A percentile compares a stretch with the other conserved stretches of the same genome.
These are phyloP conservation scores for Paecilomyces sp. DNA, from an alignment of 2,329 filamentous ascomycete genomes.

Conservation along the genomic window DNA sequence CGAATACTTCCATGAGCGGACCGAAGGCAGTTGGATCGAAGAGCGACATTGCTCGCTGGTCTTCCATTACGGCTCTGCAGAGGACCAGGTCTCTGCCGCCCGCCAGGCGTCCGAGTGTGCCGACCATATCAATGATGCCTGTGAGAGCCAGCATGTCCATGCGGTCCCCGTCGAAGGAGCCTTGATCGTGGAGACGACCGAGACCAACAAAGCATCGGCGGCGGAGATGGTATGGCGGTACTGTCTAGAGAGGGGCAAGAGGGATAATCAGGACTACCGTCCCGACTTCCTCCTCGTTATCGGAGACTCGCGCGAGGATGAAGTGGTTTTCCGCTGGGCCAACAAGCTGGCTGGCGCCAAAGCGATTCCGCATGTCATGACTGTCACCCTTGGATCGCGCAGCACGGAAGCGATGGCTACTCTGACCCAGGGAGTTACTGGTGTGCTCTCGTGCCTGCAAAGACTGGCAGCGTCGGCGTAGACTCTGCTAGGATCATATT, in stretches of 20 bases:
- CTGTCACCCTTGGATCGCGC: conserved; percentile 76
- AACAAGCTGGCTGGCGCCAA: conserved; percentile 61
- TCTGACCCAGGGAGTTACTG: conserved; percentile 83
- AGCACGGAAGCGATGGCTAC: conserved; percentile 85
- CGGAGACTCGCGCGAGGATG: conserved; percentile 87
- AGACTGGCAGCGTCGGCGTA: conserved; percentile 34
- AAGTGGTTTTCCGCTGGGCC: conserved; percentile 91
- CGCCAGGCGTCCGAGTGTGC: conserved; percentile 84
- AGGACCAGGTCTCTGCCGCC: conserved; percentile 66
- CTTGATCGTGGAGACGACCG: conserved; percentile 75
- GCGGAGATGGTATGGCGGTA: conserved; percentile 65
- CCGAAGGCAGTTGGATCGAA: conserved; percentile 80
- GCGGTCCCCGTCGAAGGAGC: conserved; percentile 74
- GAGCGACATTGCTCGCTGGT: conserved; percentile 86
- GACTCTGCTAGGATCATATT: background rate
- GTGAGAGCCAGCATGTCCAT: conserved; percentile 73
- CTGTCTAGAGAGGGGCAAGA: conserved; percentile 51
- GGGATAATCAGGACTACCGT: conserved; percentile 24
- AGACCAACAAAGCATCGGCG: conserved; percentile 83
- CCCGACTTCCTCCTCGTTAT: conserved; percentile 85
- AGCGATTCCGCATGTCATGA: conserved; percentile 63
- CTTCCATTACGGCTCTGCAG: conserved; percentile 80
- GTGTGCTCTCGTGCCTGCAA: conserved; percentile 47
- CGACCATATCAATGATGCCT: conserved; percentile 91
- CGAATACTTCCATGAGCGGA: conserved; percentile 82